Base-by-base conservation (phyloP, 1,139 yeast species). In the Saccharomyces pastorianus region DNA sequence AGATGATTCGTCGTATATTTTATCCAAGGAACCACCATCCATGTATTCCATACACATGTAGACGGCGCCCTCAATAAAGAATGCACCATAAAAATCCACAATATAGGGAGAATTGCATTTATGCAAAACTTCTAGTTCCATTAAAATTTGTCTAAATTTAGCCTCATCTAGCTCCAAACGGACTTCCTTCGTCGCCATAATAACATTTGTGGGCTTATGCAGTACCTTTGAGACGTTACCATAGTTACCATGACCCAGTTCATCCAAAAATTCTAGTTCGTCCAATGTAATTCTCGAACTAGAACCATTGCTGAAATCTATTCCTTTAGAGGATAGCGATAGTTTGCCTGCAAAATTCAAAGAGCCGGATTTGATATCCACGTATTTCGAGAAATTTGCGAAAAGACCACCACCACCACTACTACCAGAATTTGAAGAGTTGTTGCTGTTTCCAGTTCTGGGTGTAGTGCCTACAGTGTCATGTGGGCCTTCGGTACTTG, bases 141-240 rank as follows among this genome's bases (percentile, higher is more conserved):
- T 93, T 63, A 93, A 76, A 61, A 93, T 93, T 67, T 93, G 98
- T 56, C 95, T 81, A 69, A 93, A 88, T 68, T 90, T 90, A 23
- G 88, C 80, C 65, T 91, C 97, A 68, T 91, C 98, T 56, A 93
- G 77, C 67, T 91, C 98, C 51, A 93, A 73, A 53, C 96, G 77
- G 51, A 93, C 96, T 70, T 93, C 97, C 71, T 93, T 93, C 96
- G 93, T 89, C 2, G 98, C 98, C 97, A 93, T 89, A 25, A 84
- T 73, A 26, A 90, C 88, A 26, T 90, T 88, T 0, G 96, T 90
- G n/a, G 98, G 97, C 66, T 85, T 88, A 71, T 93, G 97, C 51
- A 88, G 73, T 1, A 91, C 98, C 71, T 90, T 90, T 32, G 90
- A 83, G 17, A 93, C 99, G 1, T 95, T 88, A 53, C 98, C 99